Base-by-base conservation (phyloP, 2,329 filamentous ascomycete species). In the Blastomyces parvus region DNA sequence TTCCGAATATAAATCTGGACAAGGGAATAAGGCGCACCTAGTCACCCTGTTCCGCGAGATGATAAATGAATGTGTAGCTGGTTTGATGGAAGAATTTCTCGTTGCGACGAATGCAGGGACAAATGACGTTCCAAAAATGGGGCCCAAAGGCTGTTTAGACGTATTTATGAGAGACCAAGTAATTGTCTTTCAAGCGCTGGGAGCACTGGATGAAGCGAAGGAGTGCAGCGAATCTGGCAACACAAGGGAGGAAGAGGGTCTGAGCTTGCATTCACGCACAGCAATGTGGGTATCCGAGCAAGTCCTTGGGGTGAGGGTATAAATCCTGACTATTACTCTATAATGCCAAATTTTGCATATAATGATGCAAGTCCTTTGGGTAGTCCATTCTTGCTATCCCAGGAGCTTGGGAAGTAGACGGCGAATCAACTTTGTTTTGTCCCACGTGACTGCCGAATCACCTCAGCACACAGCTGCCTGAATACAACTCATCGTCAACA, bases 111-210 rank as follows among this genome's bases (percentile, higher is more conserved):
- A 64, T 44, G 53, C 22, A 44, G 38, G 36, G 11, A 25, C 27
- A 48, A 65, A 40, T 57, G 27, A 25, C 33, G 38, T 22, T 30
- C 42, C 62, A 59, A 38, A 22, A 3, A 30, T 48, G 7, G 13
- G 62, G 19, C 11, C 67, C 36, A 50, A 64, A 60, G 61, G 81
- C 0, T 82, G 78, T 66, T 78, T 85, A 3, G 84, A 86, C 67
- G 77, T 79, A 68, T 76, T 79, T 65, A 78, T 84, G 78, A 74
- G 81, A 53, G 84, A 86, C 70, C 84, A 86, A 67, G 66, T 86
- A 33, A 80, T 85, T 1, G 77, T 86, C 0, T 86, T 84, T 63
- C 82, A 86, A 68, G 82, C 82, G 19, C 71, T 87, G 25, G 82
- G 82, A 4, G 67, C 73, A 70, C 69, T n/a, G 69, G 71, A 25